Evolutionary conservation across 805 yeast species (phyloP).

Genomic region (Jamesozyma hellenica): DNA sequence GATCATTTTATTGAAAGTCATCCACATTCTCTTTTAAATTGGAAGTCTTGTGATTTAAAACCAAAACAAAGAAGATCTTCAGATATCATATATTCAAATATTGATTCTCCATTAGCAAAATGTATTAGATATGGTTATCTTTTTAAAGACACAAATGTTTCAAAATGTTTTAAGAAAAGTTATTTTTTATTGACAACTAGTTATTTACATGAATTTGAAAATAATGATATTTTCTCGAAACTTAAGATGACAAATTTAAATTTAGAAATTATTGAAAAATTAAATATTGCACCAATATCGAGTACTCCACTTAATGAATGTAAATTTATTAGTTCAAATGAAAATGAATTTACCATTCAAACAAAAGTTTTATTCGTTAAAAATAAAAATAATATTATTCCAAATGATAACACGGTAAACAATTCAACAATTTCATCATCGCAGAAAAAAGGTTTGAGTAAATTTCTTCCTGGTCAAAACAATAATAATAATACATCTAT

Average conservation of each 20-base stretch:
- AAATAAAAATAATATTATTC: background rate
- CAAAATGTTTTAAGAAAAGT: conserved; percentile 26
- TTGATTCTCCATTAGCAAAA: conserved; percentile 39
- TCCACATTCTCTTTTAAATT: conserved; percentile 30
- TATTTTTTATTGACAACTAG: conserved; percentile 59
- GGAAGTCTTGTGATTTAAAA: conserved; percentile 29
- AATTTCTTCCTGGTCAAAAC: background rate
- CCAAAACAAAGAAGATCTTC: conserved; percentile 37
- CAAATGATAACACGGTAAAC: background rate
- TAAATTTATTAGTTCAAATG: conserved; percentile 31
- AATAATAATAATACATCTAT: conserved; percentile 1
- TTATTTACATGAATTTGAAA: conserved; percentile 54
- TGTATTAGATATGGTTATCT: conserved; percentile 48
- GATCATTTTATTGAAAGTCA: conserved; percentile 46
- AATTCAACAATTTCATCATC: background rate
- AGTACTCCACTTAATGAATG: conserved; percentile 4
- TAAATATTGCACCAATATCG: background rate
- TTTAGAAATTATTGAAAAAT: no score
- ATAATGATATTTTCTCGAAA: conserved; percentile 17
- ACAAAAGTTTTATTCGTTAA: background rate
- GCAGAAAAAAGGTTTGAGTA: background rate
- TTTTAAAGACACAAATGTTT: conserved; percentile 24
- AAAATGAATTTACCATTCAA: conserved; percentile 35
- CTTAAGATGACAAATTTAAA: conserved; percentile 3
- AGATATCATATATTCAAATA: conserved; percentile 42